Percentiles rank a stretch among this genome's conserved stretches.
phyloP scores from a whole-genome alignment of 1,284 basidiomycete genomes.

The Trametes pubescens region DNA sequence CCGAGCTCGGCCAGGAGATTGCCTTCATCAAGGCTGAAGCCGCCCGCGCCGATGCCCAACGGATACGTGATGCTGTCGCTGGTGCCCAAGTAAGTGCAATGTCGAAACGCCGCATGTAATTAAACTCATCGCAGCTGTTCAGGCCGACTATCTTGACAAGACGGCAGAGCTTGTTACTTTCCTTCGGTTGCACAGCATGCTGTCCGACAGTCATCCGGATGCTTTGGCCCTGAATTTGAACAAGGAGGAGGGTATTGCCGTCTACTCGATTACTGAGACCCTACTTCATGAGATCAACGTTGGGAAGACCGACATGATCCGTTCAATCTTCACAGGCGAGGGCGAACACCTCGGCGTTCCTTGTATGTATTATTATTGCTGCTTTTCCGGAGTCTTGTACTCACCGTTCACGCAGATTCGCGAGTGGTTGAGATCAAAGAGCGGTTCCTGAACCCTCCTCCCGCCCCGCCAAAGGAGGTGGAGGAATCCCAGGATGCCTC shows the following conservation, averaged over 20 bases:
- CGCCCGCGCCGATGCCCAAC: slow-evolving; percentile 61
- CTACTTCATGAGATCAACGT: slow-evolving; percentile 63
- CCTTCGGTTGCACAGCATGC: slow-evolving; percentile 67
- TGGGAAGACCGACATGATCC: slow-evolving; percentile 56
- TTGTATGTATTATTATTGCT: slow-evolving; percentile 53
- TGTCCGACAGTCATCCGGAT: slow-evolving; percentile 57
- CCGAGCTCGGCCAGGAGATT: slow-evolving; percentile 65
- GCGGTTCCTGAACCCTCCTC: slow-evolving; percentile 57
- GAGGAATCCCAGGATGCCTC: slow-evolving; percentile 19
- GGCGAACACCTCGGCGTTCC: slow-evolving; percentile 66
- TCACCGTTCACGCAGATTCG: slow-evolving; percentile 51
- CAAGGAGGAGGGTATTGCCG: slow-evolving; percentile 59
- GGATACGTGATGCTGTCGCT: slow-evolving; percentile 61
- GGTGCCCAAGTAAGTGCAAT: slow-evolving; percentile 61
- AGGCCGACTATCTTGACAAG: slow-evolving; percentile 52
- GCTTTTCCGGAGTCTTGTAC: not conserved
- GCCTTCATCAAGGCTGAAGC: slow-evolving; percentile 59
- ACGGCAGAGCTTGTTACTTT: slow-evolving; percentile 66
- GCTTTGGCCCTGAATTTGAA: slow-evolving; percentile 54
- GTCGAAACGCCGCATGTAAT: not conserved
- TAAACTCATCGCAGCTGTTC: slow-evolving; percentile 16
- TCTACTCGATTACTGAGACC: slow-evolving; percentile 59
- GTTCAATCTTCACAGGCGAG: slow-evolving; percentile 60
- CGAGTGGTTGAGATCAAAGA: slow-evolving; percentile 65
- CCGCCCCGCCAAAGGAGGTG: slow-evolving; percentile 40